A percentile compares a stretch with the other conserved stretches of the same genome.
These are phyloP conservation scores for Fistulinella cinereoalba DNA, from an alignment of 1,284 basidiomycete species.

Conservation along the genomic window DNA sequence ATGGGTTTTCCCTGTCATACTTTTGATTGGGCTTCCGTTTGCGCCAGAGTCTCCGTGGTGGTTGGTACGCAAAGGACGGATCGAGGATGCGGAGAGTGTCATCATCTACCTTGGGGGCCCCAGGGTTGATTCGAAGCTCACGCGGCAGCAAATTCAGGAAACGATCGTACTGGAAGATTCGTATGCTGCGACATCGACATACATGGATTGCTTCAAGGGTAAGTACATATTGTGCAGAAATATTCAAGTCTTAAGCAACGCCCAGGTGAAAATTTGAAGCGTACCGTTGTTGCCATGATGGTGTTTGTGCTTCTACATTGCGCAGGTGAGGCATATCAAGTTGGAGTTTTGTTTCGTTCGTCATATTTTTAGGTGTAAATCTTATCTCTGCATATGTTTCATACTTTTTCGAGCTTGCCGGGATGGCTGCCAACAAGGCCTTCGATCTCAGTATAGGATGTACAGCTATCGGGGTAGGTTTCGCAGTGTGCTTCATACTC, in stretches of 20 bases:
- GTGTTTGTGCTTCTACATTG: constrained; percentile 31
- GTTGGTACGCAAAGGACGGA: constrained; percentile 52
- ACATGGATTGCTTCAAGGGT: constrained; percentile 31
- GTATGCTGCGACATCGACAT: constrained; percentile 22
- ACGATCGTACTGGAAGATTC: constrained; percentile 30
- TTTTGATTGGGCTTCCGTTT: constrained; percentile 33
- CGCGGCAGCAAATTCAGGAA: constrained; percentile 25
- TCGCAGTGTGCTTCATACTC: not conserved
- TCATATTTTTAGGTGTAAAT: constrained; percentile 21
- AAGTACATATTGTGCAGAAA: not conserved
- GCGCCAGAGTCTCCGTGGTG: constrained; percentile 64
- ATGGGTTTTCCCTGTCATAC: constrained; percentile 28
- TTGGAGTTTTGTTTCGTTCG: not conserved
- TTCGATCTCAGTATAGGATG: constrained; percentile 28
- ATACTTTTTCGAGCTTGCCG: constrained; percentile 34
- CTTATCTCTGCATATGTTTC: constrained; percentile 29
- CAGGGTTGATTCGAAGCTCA: constrained; percentile 17
- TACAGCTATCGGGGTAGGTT: constrained; percentile 25
- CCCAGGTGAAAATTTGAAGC: constrained; percentile 25
- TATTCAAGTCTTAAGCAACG: not conserved
- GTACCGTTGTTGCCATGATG: constrained; percentile 32
- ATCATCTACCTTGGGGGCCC: constrained; percentile 38
- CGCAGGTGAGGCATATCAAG: constrained; percentile 13
- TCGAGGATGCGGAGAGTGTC: constrained; percentile 48
- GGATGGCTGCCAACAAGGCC: constrained; percentile 23